A percentile compares a stretch with the other conserved stretches of the same genome.
Evolutionary conservation across 805 yeast genomes (phyloP).

Genomic region (Saturnispora serradocipensis): DNA sequence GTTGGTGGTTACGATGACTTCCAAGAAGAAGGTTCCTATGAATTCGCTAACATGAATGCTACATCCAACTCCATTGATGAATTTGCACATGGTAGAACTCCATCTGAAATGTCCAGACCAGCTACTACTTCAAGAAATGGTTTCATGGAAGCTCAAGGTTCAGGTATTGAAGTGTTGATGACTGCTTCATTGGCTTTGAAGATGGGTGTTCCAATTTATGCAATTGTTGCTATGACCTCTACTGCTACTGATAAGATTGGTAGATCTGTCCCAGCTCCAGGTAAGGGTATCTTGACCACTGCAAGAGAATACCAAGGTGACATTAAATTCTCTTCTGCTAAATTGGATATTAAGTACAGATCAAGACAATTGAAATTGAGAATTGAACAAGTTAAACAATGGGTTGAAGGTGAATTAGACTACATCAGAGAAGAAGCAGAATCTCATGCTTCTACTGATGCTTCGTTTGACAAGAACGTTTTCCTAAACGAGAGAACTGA

Average conservation of each 20-base stretch:
- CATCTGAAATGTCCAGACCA: conserved; percentile 98
- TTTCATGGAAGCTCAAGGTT: conserved; percentile 99
- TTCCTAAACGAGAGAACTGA: conserved; percentile 78
- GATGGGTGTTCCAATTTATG: conserved; percentile 99
- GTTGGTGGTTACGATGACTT: conserved; percentile 99
- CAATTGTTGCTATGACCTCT: conserved; percentile 86
- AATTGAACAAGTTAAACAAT: conserved; percentile 62
- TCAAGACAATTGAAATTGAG: conserved; percentile 81
- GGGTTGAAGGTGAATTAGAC: conserved; percentile 79
- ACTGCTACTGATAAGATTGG: conserved; percentile 99
- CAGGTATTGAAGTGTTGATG: conserved; percentile 97
- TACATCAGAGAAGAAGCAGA: conserved; percentile 64
- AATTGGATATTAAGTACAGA: conserved; percentile 88
- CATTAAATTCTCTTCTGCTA: conserved; percentile 67
- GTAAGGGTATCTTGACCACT: conserved; percentile 97
- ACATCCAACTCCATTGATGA: conserved; percentile 87
- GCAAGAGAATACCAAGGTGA: conserved; percentile 88
- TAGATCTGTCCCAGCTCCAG: conserved; percentile 99
- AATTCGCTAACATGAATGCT: conserved; percentile 98
- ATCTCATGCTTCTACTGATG: conserved; percentile 36
- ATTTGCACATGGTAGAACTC: conserved; percentile 92
- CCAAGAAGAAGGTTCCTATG: conserved; percentile 98
- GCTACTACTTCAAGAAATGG: conserved; percentile 94
- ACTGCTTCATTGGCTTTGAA: conserved; percentile 84
- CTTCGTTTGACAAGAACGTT: conserved; percentile 40